Conservation (phyloP, 2,329 filamentous ascomycete genomes). For the Metarhizium rileyi region DNA sequence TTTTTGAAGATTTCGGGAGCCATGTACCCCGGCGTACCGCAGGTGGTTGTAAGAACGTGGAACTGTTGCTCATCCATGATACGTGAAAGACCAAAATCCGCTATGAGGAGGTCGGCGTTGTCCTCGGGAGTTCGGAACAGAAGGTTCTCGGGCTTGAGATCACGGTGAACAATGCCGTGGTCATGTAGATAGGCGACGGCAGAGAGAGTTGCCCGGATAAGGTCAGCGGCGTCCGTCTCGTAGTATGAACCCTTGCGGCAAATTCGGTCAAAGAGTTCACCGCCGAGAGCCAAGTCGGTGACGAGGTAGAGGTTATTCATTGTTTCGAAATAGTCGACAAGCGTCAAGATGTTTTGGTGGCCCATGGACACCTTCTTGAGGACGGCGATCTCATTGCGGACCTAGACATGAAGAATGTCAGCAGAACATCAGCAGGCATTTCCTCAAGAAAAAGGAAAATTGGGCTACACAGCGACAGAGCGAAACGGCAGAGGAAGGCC, state of each 20-base stretch:
- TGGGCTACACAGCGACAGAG: background rate
- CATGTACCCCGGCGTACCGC: conserved; percentile 98
- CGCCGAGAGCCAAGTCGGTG: conserved; percentile 89
- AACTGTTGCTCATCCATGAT: conserved; percentile 99
- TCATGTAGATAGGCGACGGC: conserved; percentile 98
- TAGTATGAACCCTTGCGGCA: conserved; percentile 98
- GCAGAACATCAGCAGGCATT: background rate
- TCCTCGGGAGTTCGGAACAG: conserved; percentile 96
- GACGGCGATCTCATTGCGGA: conserved; percentile 95
- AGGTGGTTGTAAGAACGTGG: conserved; percentile 94
- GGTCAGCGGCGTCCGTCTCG: conserved; percentile 89
- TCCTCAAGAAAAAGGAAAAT: background rate
- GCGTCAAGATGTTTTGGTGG: conserved; percentile 92
- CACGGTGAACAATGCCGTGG: conserved; percentile 95
- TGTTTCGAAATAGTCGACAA: conserved; percentile 98
- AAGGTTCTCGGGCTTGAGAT: conserved; percentile 94
- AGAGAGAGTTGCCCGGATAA: conserved; percentile 88
- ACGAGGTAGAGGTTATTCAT: conserved; percentile 99
- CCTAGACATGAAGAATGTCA: conserved; percentile 39
- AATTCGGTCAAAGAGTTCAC: conserved; percentile 96
- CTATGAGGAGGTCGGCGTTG: conserved; percentile 92
- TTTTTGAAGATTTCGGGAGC: conserved; percentile 99
- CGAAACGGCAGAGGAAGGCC: background rate
- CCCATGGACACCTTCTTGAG: conserved; percentile 98
- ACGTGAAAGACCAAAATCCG: conserved; percentile 87